Conservation (phyloP, 768 basidiomycete genomes). For the Mrakia hoshinonis region DNA sequence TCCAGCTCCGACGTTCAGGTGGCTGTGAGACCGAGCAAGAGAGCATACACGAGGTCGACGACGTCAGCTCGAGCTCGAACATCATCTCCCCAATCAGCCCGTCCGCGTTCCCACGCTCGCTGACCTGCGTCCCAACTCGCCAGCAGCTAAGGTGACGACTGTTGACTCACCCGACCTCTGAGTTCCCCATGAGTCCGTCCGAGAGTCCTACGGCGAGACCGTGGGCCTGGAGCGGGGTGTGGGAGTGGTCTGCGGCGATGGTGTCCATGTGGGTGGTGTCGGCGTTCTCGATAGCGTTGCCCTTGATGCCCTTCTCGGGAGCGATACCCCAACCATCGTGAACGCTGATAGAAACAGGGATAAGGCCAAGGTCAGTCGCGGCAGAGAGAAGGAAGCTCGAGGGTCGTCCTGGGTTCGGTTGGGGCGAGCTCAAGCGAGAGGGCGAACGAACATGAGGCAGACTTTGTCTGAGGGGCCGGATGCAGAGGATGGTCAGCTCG, state of each 20-base stretch:
- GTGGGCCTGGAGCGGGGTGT: slow-evolving; percentile 67
- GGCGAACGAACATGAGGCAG: slow-evolving; percentile 65
- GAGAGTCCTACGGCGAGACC: slow-evolving; percentile 85
- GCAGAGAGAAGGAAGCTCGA: slow-evolving; percentile 36
- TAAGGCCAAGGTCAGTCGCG: no score
- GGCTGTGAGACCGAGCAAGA: slow-evolving; percentile 47
- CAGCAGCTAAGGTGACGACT: background rate
- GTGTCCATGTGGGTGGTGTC: slow-evolving; percentile 82
- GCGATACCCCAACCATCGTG: slow-evolving; percentile 96
- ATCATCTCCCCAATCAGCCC: background rate
- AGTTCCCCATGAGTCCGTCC: slow-evolving; percentile 96
- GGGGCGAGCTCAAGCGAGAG: background rate
- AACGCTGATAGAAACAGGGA: slow-evolving; percentile 44
- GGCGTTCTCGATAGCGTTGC: slow-evolving; percentile 79
- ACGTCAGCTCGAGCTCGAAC: background rate
- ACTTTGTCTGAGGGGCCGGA: slow-evolving; percentile 55
- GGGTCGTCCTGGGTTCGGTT: background rate
- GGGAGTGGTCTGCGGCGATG: slow-evolving; percentile 66
- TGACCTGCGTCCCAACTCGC: background rate
- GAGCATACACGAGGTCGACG: background rate
- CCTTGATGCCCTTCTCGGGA: slow-evolving; percentile 52
- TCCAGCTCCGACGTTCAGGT: slow-evolving; percentile 90
- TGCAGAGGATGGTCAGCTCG: background rate
- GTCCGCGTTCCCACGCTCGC: background rate
- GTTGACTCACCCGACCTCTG: slow-evolving; percentile 76